A percentile compares a stretch with the other conserved stretches of the same genome.
These are phyloP conservation scores for Emiliania huxleyi DNA, from an alignment of 78 protist genomes.

Conservation along the genomic window DNA sequence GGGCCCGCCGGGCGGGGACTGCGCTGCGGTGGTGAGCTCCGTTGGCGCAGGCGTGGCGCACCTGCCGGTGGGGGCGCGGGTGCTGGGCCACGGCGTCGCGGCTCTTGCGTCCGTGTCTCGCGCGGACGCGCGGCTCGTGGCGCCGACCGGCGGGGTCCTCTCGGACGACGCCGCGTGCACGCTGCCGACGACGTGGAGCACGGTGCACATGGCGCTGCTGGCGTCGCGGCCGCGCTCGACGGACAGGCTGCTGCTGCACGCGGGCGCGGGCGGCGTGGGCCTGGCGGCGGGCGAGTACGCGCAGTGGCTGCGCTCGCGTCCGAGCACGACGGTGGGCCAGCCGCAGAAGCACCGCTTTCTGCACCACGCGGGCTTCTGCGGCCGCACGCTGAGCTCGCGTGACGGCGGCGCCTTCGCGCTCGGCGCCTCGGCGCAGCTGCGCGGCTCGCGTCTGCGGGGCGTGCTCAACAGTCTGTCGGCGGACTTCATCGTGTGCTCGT, in stretches of 20 bases:
- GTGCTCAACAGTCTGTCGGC: constrained; percentile 14
- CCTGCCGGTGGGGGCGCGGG: no score
- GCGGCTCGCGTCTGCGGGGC: neutral
- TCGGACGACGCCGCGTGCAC: neutral
- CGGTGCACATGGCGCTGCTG: neutral
- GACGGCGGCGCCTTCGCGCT: neutral
- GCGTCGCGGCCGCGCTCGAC: neutral
- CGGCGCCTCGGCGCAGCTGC: neutral
- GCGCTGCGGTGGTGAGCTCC: neutral
- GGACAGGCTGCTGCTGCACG: neutral
- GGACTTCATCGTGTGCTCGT: neutral
- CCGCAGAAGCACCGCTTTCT: neutral
- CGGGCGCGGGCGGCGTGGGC: constrained; percentile 40
- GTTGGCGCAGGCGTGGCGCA: neutral
- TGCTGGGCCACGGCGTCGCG: neutral
- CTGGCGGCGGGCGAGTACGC: constrained; percentile 18
- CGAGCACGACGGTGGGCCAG: neutral
- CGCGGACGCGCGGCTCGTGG: neutral
- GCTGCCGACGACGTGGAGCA: neutral
- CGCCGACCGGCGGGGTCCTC: no score
- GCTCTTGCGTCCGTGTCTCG: neutral
- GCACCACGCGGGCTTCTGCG: neutral
- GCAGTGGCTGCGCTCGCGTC: neutral
- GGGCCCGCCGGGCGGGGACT: neutral
- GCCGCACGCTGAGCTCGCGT: neutral